Percentiles rank a stretch among this genome's conserved stretches.
These are phyloP conservation scores for Lasiodiplodia theobromae DNA, from an alignment of 2,329 filamentous ascomycete genomes.

Conservation along the genomic window DNA sequence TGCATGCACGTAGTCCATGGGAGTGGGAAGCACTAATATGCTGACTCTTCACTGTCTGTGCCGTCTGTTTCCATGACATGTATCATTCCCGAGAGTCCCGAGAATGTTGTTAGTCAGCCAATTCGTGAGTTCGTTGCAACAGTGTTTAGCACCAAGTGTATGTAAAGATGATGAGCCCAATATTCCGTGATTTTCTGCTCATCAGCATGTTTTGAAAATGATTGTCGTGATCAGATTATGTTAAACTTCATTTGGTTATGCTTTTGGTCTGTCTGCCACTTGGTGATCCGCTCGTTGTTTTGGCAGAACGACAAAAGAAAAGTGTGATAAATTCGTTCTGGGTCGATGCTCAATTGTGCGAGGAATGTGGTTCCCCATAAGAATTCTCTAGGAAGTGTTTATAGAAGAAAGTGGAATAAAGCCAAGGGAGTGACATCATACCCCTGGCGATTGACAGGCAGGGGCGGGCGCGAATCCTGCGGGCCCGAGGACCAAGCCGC, in stretches of 20 bases:
- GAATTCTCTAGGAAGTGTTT: background rate
- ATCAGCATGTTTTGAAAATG: background rate
- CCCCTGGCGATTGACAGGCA: background rate
- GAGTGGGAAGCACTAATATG: too few relatives aligned
- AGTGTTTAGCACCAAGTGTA: background rate
- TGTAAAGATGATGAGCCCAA: background rate
- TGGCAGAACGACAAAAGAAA: background rate
- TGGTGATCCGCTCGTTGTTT: background rate
- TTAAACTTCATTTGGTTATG: background rate
- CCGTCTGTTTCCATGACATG: background rate
- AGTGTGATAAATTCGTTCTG: too few relatives aligned
- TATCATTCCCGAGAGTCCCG: background rate
- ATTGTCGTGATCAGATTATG: background rate
- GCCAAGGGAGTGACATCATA: background rate
- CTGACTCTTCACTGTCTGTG: too few relatives aligned
- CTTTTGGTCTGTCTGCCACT: background rate
- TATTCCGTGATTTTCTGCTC: background rate
- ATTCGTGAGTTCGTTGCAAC: background rate
- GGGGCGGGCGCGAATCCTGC: background rate
- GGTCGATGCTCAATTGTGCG: too few relatives aligned
- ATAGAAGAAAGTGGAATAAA: background rate
- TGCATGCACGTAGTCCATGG: too few relatives aligned
- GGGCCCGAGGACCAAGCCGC: slow-evolving; percentile 3
- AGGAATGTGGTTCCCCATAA: too few relatives aligned
- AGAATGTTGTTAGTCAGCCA: background rate